Conservation (phyloP, 345 rosid species). For the Gossypium raimondii region DNA sequence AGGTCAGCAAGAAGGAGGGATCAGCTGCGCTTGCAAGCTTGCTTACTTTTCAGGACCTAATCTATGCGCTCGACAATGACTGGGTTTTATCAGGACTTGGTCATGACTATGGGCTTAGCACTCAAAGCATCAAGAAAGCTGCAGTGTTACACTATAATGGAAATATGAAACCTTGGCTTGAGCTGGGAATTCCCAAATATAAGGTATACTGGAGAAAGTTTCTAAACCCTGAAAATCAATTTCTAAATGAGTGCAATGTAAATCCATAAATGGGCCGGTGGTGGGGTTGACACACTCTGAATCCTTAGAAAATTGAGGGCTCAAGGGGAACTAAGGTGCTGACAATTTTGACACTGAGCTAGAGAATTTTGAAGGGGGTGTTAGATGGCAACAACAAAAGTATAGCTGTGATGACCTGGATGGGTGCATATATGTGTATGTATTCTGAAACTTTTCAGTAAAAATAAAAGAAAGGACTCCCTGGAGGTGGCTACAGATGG, state of each 20-base stretch:
- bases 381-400: background rate
- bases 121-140: conserved; percentile 48
- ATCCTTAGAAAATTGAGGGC: conserved; percentile 8
- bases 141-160: conserved; percentile 88
- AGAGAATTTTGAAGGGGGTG: conserved; percentile 20
- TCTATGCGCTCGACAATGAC: conserved; percentile 50
- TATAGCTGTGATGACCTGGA: background rate
- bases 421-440: background rate
- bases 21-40: conserved; percentile 63
- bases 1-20: conserved; percentile 33
- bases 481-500: background rate
- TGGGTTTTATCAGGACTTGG: conserved; percentile 88
- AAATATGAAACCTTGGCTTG: conserved; percentile 98
- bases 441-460: background rate
- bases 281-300: conserved; percentile 8
- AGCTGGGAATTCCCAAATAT: conserved; percentile 79
- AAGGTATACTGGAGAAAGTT: conserved; percentile 64
- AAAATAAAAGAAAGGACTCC: background rate
- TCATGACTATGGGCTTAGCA: conserved; percentile 51
- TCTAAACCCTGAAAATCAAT: conserved; percentile 54
- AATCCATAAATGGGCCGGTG: conserved; percentile 38
- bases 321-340: conserved; percentile 22
- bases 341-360: conserved; percentile 25
- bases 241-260: conserved; percentile 82
- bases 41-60: conserved; percentile 68